These are phyloP conservation scores for Dioszegia aurantiaca DNA, from an alignment of 768 basidiomycete genomes.

Conservation along the genomic window DNA sequence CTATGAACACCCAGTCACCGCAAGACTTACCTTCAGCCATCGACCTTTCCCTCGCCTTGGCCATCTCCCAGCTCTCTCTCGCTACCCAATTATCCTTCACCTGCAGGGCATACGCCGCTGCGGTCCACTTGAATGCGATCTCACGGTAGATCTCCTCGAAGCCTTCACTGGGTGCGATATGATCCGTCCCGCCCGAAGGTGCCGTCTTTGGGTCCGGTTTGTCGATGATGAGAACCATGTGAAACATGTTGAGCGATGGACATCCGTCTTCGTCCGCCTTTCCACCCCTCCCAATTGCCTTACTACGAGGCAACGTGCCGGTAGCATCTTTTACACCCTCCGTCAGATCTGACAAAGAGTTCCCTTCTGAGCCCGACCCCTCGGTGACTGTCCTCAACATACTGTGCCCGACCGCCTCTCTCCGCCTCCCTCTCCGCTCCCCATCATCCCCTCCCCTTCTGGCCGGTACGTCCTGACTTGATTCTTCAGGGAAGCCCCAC, in stretches of 20 bases:
- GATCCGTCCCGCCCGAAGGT: slow-evolving; percentile 7
- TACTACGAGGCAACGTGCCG: neutral
- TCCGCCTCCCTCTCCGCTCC: slow-evolving; percentile 20
- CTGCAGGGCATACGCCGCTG: slow-evolving; percentile 89
- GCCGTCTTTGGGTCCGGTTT: slow-evolving; percentile 67
- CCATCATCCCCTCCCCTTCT: slow-evolving; percentile 21
- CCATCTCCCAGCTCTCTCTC: slow-evolving; percentile 68
- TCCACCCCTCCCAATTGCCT: slow-evolving; percentile 1
- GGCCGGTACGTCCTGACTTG: slow-evolving; percentile 26
- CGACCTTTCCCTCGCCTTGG: slow-evolving; percentile 67
- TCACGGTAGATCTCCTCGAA: slow-evolving; percentile 80
- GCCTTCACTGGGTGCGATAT: slow-evolving; percentile 26
- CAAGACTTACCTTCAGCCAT: slow-evolving; percentile 52
- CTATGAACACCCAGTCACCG: neutral
- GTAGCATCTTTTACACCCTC: neutral
- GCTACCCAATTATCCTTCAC: slow-evolving; percentile 82
- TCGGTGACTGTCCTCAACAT: slow-evolving; percentile 29
- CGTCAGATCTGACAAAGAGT: neutral
- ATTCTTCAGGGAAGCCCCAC: slow-evolving; percentile 60
- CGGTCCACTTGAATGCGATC: slow-evolving; percentile 82
- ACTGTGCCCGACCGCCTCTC: slow-evolving; percentile 15
- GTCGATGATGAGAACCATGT: slow-evolving; percentile 82
- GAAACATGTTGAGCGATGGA: slow-evolving; percentile 57
- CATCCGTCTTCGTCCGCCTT: slow-evolving; percentile 27
- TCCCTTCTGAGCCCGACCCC: slow-evolving; percentile 13